Conservation (phyloP, 352 stramenopile species). For the Phytophthora podocarpi region DNA sequence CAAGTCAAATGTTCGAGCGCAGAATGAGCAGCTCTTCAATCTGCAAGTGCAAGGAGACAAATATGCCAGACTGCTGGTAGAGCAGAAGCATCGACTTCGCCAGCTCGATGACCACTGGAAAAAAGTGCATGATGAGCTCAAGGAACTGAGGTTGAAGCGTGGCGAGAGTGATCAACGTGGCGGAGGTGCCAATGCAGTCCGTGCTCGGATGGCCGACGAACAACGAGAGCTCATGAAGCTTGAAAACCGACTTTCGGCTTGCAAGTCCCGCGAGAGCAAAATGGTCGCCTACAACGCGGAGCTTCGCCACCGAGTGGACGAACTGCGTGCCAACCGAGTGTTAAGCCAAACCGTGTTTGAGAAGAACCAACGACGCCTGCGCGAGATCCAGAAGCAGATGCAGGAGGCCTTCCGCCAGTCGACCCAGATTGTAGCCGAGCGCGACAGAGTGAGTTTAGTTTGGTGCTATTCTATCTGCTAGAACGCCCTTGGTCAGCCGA, state of each 20-base stretch:
- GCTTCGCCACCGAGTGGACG: constrained; percentile 58
- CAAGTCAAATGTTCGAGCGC: constrained; percentile 66
- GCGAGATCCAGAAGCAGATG: constrained; percentile 80
- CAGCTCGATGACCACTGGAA: constrained; percentile 77
- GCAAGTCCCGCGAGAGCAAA: constrained; percentile 78
- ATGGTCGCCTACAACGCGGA: constrained; percentile 65
- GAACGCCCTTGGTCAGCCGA: not conserved
- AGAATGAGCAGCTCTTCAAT: constrained; percentile 85
- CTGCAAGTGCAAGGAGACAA: constrained; percentile 85
- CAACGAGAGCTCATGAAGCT: constrained; percentile 81
- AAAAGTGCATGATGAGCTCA: constrained; percentile 69
- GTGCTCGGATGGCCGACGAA: constrained; percentile 71
- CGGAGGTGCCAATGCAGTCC: constrained; percentile 72
- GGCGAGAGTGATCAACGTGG: constrained; percentile 76
- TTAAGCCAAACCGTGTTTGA: constrained; percentile 79
- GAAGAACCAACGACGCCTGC: constrained; percentile 79
- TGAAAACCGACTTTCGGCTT: constrained; percentile 77
- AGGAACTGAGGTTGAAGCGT: constrained; percentile 65
- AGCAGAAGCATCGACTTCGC: constrained; percentile 72
- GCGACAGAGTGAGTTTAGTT: constrained; percentile 64
- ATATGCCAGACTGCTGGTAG: constrained; percentile 69
- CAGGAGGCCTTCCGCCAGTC: constrained; percentile 72
- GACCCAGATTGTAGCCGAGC: constrained; percentile 73
- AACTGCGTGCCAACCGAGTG: constrained; percentile 63
- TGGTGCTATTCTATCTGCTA: not conserved